Percentiles rank a stretch among this genome's conserved stretches.
These are phyloP conservation scores for Pelargonium australe DNA, from an alignment of 441 rosid species.

Conservation along the genomic window DNA sequence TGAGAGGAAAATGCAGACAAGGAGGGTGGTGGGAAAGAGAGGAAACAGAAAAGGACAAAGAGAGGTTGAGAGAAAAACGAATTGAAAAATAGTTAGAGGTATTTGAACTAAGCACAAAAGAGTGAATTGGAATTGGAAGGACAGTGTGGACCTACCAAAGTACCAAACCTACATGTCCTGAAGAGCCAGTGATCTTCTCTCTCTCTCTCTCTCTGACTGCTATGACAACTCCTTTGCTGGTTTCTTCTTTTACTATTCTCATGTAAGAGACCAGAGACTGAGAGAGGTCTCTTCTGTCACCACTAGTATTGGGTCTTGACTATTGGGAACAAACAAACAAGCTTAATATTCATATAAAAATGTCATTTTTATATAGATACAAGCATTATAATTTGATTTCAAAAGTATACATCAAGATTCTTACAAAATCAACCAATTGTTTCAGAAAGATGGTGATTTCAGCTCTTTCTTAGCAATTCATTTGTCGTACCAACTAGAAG, in stretches of 20 bases:
- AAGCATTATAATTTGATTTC: no score
- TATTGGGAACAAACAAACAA: no score
- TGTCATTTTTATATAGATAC: no score
- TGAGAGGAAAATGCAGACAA: constrained; percentile 41
- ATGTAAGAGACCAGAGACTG: neutral
- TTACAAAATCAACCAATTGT: no score
- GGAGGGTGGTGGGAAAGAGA: constrained; percentile 21
- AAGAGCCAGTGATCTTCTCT: neutral
- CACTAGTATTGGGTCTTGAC: no score
- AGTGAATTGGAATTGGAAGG: constrained; percentile 10
- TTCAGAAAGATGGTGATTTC: no score
- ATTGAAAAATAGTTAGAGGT: constrained; percentile 32
- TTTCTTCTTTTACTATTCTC: constrained; percentile 8
- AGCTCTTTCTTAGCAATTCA: no score
- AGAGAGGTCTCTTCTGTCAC: neutral
- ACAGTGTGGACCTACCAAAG: constrained; percentile 25
- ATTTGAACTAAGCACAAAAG: neutral
- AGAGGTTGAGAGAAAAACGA: constrained; percentile 18
- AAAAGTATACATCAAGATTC: no score
- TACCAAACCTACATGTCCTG: constrained; percentile 14
- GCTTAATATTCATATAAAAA: no score
- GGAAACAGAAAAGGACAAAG: constrained; percentile 26
- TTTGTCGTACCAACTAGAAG: no score
- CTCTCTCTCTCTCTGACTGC: neutral
- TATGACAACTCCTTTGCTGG: constrained; percentile 6